Base-by-base conservation (phyloP, 768 basidiomycete species). In the Vishniacozyma victoriae region DNA sequence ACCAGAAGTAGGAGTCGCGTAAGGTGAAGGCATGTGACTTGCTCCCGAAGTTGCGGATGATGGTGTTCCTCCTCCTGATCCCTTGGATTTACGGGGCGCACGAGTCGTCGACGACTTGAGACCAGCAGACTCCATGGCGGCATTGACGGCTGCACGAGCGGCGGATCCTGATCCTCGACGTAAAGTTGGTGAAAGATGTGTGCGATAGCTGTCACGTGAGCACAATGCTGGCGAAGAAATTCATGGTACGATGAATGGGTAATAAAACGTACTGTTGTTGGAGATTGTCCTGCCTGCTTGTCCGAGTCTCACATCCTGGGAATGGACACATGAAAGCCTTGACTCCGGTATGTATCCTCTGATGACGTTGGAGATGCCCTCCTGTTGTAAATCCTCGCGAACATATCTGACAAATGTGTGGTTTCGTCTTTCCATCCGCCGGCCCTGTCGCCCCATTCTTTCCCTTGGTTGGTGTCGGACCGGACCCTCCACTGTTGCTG, bases 281-380 rank as follows among this genome's bases (percentile, higher is more conserved):
- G 15, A 93, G 77, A 57, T 93, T 93, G 60, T 93, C 90, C 71
- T 90, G 87, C 26, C 89, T 76, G 11, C 86, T 88, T 58, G 90
- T 92, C 15, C 86, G 78, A 1, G 88, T 91, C 60, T 90, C 86
- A 70, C 89, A 93, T 19, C 88, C 89, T n/a, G 90, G 89, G 75
- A 88, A 92, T 26, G 90, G 89, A 64, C 89, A 93, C 51, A 82
- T 86, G 75, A 91, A 87, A 73, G 91, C 90, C 54, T 87, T 79
- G 63, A 91, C 89, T 33, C 89, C 89, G 14, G 89, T 92, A 74
- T 92, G 89, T 12, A 90, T 84, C 46, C 87, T 77, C n/a, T 84
- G 78, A 66, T 92, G 89, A 39, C 89, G 80, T 0, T 88, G 85
- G 16, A 92, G 78, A 70, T 92, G 89, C 15, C 89, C 90, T 52